Percentiles rank a stretch among this genome's conserved stretches.
These are phyloP conservation scores for Aphanomyces stellatus DNA, from an alignment of 352 stramenopile genomes.

Conservation along the genomic window DNA sequence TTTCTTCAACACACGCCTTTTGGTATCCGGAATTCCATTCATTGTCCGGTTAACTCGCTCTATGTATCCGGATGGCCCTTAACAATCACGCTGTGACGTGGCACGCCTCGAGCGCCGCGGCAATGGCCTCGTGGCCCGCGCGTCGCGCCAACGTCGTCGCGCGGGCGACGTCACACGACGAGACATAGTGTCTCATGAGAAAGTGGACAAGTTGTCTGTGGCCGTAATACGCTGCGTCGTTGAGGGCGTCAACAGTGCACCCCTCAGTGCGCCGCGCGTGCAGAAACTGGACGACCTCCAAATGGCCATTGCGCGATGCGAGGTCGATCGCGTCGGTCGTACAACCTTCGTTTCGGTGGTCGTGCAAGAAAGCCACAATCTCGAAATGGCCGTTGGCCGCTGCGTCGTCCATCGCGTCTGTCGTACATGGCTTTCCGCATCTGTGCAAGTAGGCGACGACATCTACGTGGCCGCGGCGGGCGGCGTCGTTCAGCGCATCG, in stretches of 20 bases:
- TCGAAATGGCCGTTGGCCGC: slow-evolving; percentile 12
- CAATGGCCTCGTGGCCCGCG: neutral
- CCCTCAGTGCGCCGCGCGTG: slow-evolving; percentile 2
- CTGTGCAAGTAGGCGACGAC: neutral
- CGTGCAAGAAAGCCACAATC: slow-evolving; percentile 11
- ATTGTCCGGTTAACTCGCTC: too few relatives aligned
- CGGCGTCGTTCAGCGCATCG: slow-evolving; percentile 11
- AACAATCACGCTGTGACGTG: too few relatives aligned
- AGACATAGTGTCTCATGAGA: neutral
- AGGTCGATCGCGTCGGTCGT: slow-evolving; percentile 13
- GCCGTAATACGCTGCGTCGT: neutral
- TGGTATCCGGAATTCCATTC: too few relatives aligned
- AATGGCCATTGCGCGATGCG: slow-evolving; percentile 10
- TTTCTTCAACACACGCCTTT: neutral
- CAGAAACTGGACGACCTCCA: slow-evolving; percentile 14
- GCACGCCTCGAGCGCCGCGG: neutral
- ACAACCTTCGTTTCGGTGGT: slow-evolving; percentile 5
- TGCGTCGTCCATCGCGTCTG: slow-evolving; percentile 14
- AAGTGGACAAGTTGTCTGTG: neutral
- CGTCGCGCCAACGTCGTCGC: neutral
- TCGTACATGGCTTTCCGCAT: neutral
- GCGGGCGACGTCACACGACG: neutral
- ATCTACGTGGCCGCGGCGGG: neutral
- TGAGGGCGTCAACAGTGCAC: neutral
- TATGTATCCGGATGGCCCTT: too few relatives aligned